Base-by-base conservation (phyloP, 2,329 filamentous ascomycete species). In the Colletotrichum sublineola region DNA sequence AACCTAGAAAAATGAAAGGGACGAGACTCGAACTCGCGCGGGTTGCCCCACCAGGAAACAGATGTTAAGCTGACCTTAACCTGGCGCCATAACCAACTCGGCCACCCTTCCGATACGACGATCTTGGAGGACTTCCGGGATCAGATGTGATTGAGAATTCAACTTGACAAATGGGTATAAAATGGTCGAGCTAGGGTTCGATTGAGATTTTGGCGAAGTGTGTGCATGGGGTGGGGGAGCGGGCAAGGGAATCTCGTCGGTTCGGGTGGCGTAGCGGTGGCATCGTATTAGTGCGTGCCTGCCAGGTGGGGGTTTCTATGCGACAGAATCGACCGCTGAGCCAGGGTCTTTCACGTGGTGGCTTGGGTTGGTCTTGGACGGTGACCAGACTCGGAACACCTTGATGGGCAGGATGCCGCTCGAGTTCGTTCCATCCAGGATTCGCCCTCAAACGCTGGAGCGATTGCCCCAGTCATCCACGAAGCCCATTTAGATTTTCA, bases 1-100 rank as follows among this genome's bases (percentile, higher is more conserved):
- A 71, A 56, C 24, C 24, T 0, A 15, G 6, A 40, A 69, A 73
- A 73, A 65, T 73, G 70, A 73, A 61, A 73, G 70, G 70, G 70
- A 73, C 70, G 70, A 73, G 70, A 73, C 70, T 73, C 70, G 70
- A 73, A 73, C 70, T 73, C 70, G 70, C 70, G 70, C 70, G 70
- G 70, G 70, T 73, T 73, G 67, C 70, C 69, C 70, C 70, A 73
- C 70, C 70, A 73, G 70, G 70, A 73, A 70, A 73, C 61, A 73
- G 70, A 73, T 70, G 61, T 73, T 73, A 73, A 73, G 70, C 60
- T 73, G 61, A 65, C 70, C 70, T 73, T 73, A 73, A 73, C 70
- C 70, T 73, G 70, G 66, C 70, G 70, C 70, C 70, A 73, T 73
- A 73, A 73, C 70, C 70, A 73, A 73, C 70, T 73, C 70, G 70